Percentiles rank a stretch among this genome's conserved stretches.
These are phyloP conservation scores for Boletus edulis DNA, from an alignment of 768 basidiomycete genomes.

Conservation along the genomic window DNA sequence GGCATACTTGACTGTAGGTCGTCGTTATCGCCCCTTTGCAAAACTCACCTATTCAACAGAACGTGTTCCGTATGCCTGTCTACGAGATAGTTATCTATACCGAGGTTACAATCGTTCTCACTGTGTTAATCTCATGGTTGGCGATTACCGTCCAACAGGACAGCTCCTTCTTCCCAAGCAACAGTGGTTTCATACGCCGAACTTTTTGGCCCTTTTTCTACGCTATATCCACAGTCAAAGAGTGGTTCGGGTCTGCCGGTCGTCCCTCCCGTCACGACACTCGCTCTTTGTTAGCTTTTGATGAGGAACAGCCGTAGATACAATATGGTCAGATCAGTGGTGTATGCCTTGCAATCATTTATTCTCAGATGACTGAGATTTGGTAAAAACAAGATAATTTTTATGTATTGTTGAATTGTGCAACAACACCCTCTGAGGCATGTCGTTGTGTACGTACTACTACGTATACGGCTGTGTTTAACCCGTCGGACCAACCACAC, in stretches of 20 bases:
- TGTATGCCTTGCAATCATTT: too few relatives aligned
- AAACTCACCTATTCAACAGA: slow-evolving; percentile 26
- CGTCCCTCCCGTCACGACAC: not conserved
- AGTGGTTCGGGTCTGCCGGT: not conserved
- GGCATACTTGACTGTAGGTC: slow-evolving; percentile 36
- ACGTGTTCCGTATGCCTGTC: slow-evolving; percentile 28
- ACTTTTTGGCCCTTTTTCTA: slow-evolving; percentile 23
- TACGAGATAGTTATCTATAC: slow-evolving; percentile 38
- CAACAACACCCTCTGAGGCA: not conserved
- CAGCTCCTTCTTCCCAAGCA: slow-evolving; percentile 6
- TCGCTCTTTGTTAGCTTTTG: not conserved
- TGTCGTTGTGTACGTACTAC: not conserved
- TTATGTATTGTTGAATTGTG: too few relatives aligned
- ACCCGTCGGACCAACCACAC: not conserved
- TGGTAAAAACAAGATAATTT: too few relatives aligned
- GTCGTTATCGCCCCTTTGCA: not conserved
- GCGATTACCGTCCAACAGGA: slow-evolving; percentile 47
- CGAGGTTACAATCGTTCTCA: slow-evolving; percentile 41
- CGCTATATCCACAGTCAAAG: not conserved
- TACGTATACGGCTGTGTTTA: not conserved
- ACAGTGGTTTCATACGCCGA: slow-evolving; percentile 11
- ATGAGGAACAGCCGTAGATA: not conserved
- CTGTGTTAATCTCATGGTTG: slow-evolving; percentile 50
- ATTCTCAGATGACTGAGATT: too few relatives aligned
- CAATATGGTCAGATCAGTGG: not conserved